Base-by-base conservation (phyloP, 805 yeast genomes). In the Scheffersomyces ergatensis region DNA sequence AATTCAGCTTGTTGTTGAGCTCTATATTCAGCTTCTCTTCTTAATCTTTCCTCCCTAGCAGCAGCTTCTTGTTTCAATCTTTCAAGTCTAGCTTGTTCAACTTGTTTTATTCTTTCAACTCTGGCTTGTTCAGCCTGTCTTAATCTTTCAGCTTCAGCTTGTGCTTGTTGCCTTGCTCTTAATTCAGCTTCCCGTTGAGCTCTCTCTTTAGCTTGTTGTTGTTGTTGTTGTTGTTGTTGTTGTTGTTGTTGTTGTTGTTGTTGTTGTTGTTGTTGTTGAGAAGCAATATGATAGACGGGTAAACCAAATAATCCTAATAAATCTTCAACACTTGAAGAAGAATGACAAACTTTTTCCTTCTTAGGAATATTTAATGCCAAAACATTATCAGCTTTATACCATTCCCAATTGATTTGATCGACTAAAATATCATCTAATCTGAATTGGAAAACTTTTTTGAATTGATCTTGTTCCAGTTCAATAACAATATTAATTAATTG, bases 291-390 rank as follows among this genome's bases (percentile, higher is more conserved):
- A n/a, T 4, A 4, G 15, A 29, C 6, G 4, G 32, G 32, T 7
- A 29, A 29, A 15, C 32, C 32, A 5, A 29, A 29, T 14, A 15
- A n/a, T 6, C 5, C 15, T 14, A 12, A 5, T 29, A 29, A 29
- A 29, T 29, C 18, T 29, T 29, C 32, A 29, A 29, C 5, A 29
- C 32, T 29, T 14, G 9, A 14, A 7, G 11, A 7, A 26, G 30
- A 8, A 29, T 29, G 32, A 29, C 32, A 29, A 14, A 29, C 18
- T 29, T 29, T 29, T 20, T 48, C 39, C 50, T 62, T 55, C 54
- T 67, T 67, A 9, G 71, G 71, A 23, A 67, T 58, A 34, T 54
- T 65, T 46, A 67, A 58, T 8, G 62, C 63, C 48, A 67, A 61
- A 12, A 62, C 57, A 36, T 62, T 63, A 25, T 58, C 58, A 17